phyloP scores from a whole-genome alignment of 148 eudicot species.

The Camellia granthamiana region DNA sequence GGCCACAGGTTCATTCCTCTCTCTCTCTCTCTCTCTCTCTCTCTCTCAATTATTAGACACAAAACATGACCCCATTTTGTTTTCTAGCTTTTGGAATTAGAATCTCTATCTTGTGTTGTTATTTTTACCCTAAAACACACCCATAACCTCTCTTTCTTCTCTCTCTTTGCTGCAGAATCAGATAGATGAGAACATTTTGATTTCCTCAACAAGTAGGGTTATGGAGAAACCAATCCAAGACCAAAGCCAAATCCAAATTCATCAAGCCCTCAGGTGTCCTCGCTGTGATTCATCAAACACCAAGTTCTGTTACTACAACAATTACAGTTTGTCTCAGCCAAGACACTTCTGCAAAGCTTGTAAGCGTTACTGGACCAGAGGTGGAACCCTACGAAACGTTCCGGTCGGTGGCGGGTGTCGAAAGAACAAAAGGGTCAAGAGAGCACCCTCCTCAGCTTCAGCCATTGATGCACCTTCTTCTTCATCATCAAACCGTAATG shows the following conservation, averaged over 20 bases:
- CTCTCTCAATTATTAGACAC: constrained; percentile 28
- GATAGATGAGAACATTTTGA: constrained; percentile 4
- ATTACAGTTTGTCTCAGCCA: constrained; percentile 44
- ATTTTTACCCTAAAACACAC: constrained; percentile 18
- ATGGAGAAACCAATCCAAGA: constrained; percentile 20
- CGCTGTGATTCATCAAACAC: constrained; percentile 49
- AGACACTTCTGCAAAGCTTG: constrained; percentile 71
- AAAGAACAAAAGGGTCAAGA: constrained; percentile 52
- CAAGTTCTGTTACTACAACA: constrained; percentile 41
- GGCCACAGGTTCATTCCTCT: constrained; percentile 26
- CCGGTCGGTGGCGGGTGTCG: constrained; percentile 50
- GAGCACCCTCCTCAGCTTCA: constrained; percentile 1
- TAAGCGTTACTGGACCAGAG: constrained; percentile 72
- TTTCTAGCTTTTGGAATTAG: constrained; percentile 41
- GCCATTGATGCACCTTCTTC: constrained; percentile 4
- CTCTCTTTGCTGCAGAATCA: constrained; percentile 21
- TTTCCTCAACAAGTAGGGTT: constrained; percentile 18
- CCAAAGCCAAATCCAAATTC: constrained; percentile 10
- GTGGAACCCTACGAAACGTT: constrained; percentile 61
- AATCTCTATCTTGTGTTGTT: constrained; percentile 24
- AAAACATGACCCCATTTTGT: constrained; percentile 39
- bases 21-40: neutral
- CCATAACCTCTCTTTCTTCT: neutral
- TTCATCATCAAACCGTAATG: constrained; percentile 10
- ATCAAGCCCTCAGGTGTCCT: constrained; percentile 45